Evolutionary conservation across 2,329 filamentous ascomycete genomes (phyloP).

Genomic region (Cephalotrichum gorgonifer): DNA sequence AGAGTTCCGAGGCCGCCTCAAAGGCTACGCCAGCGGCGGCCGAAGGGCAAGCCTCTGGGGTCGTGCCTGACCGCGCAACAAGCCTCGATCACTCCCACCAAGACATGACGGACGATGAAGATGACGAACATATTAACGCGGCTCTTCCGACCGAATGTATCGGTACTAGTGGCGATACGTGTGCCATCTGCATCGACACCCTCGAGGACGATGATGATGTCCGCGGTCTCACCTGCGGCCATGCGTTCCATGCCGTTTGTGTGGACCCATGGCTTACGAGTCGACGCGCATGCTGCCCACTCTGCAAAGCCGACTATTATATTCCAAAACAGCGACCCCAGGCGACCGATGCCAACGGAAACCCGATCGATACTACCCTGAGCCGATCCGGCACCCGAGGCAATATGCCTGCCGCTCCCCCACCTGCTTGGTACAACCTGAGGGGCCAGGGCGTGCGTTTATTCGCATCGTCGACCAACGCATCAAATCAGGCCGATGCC

Average conservation of each 20-base stretch:
- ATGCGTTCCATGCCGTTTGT: slow-evolving; percentile 93
- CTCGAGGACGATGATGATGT: slow-evolving; percentile 95
- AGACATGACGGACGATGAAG: slow-evolving; percentile 51
- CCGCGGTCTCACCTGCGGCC: slow-evolving; percentile 87
- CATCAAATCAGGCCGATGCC: neutral
- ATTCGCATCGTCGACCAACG: neutral
- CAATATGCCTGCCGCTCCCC: slow-evolving; percentile 34
- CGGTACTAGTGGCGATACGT: slow-evolving; percentile 77
- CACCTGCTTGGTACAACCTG: slow-evolving; percentile 26
- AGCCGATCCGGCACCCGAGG: slow-evolving; percentile 31
- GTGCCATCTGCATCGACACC: slow-evolving; percentile 90
- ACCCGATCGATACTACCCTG: slow-evolving; percentile 15
- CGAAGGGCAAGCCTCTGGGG: slow-evolving; percentile 2
- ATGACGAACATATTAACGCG: slow-evolving; percentile 73
- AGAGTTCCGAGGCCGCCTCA: neutral
- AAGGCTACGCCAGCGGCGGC: slow-evolving; percentile 1
- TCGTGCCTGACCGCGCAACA: slow-evolving; percentile 1
- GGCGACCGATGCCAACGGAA: slow-evolving; percentile 26
- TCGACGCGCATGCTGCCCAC: slow-evolving; percentile 85
- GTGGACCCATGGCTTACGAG: slow-evolving; percentile 95
- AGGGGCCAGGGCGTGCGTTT: slow-evolving; percentile 12
- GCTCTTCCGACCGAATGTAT: slow-evolving; percentile 74
- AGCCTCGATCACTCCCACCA: slow-evolving; percentile 15
- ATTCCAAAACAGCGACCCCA: slow-evolving; percentile 74
- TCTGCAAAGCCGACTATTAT: slow-evolving; percentile 98